These are phyloP conservation scores for Scytalidium lignicola DNA, from an alignment of 2,329 filamentous ascomycete species.

Conservation along the genomic window DNA sequence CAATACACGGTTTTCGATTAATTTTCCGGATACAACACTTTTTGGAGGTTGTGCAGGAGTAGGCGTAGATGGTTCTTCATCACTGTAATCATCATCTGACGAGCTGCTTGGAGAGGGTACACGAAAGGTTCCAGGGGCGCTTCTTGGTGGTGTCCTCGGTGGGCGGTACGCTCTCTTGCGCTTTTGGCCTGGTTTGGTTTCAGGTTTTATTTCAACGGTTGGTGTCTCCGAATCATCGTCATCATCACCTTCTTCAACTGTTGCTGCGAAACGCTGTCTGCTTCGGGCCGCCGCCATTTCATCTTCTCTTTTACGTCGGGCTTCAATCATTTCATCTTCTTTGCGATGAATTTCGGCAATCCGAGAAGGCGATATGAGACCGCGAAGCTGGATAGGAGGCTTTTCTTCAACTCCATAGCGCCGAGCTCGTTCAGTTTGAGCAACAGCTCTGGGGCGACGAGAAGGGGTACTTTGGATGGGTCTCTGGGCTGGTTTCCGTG, in stretches of 20 bases:
- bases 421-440: not conserved
- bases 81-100: not conserved
- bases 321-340: not conserved
- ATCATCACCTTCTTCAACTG: not conserved
- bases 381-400: not conserved
- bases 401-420: not conserved
- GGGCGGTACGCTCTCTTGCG: not conserved
- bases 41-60: not conserved
- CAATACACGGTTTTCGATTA: not conserved
- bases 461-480: not conserved
- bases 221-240: not conserved
- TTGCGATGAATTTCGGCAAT: not conserved
- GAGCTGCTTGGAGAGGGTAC: not conserved
- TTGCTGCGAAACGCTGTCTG: too few species aligned
- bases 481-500: not conserved
- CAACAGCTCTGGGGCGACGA: not conserved
- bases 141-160: not conserved
- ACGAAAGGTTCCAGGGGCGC: not conserved
- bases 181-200: not conserved
- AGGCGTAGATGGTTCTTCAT: not conserved
- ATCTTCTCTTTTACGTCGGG: too few species aligned
- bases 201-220: not conserved
- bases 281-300: too few species aligned
- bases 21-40: not conserved
- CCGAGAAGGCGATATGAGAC: not conserved